These are phyloP conservation scores for Sclerotinia trifoliorum DNA, from an alignment of 2,329 filamentous ascomycete genomes.

Conservation along the genomic window DNA sequence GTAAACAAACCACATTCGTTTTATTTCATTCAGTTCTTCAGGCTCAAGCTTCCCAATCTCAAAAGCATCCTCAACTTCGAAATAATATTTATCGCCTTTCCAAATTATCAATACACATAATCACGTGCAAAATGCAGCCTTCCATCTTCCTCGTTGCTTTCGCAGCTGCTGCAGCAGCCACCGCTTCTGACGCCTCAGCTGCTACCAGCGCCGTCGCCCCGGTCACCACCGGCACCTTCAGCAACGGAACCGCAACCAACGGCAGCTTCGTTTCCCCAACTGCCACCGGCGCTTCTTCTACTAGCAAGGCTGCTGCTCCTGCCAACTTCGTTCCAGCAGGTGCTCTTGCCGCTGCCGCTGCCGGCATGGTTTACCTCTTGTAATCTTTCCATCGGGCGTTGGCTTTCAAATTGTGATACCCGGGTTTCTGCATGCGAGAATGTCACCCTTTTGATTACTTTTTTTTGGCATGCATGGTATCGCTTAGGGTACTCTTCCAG, in stretches of 20 bases:
- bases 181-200: constrained; percentile 21
- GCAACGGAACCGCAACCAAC: constrained; percentile 18
- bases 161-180: constrained; percentile 25
- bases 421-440: constrained; percentile 18
- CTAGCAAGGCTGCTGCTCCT: constrained; percentile 18
- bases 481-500: constrained; percentile 15
- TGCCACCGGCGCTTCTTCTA: background rate
- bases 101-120: background rate
- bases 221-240: constrained; percentile 13
- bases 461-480: constrained; percentile 16
- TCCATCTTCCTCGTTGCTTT: constrained; percentile 26
- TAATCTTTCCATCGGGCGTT: constrained; percentile 14
- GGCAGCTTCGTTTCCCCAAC: constrained; percentile 14
- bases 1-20: constrained; percentile 20
- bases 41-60: background rate
- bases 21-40: constrained; percentile 6
- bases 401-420: constrained; percentile 18
- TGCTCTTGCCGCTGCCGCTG: constrained; percentile 18
- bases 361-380: constrained; percentile 22
- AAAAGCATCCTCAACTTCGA: background rate
- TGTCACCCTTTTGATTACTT: constrained; percentile 21
- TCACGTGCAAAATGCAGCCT: constrained; percentile 24
- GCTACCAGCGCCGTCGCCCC: constrained; percentile 11
- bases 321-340: constrained; percentile 17
- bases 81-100: background rate